A percentile compares a stretch with the other conserved stretches of the same genome.
phyloP scores from a whole-genome alignment of 208 protist species.

The Leishmania amazonensis region DNA sequence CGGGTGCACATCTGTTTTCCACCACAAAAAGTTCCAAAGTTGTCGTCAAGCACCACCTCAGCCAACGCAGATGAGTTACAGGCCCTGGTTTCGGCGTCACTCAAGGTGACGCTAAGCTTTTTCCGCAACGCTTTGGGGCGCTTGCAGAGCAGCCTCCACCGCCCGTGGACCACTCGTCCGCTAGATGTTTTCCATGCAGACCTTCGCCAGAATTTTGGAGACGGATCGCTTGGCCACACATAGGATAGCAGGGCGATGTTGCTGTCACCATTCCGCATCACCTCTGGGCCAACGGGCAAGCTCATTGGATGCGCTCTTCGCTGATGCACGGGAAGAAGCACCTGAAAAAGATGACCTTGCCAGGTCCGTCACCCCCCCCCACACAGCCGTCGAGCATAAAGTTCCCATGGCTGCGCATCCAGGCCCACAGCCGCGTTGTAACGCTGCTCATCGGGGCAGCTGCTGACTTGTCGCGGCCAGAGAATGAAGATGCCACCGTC shows the following conservation, averaged over 20 bases:
- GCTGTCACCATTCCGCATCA: slow-evolving; percentile 2
- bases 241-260: background rate
- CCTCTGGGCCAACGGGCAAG: background rate
- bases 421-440: slow-evolving; percentile 10
- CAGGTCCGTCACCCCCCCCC: slow-evolving; percentile 17
- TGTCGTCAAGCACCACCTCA: background rate
- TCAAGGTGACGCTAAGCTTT: background rate
- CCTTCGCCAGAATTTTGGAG: background rate
- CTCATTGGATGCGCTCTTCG: slow-evolving; percentile 4
- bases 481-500: slow-evolving; percentile 11
- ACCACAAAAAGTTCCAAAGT: background rate
- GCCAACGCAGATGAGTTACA: background rate
- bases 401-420: background rate
- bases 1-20: background rate
- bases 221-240: background rate
- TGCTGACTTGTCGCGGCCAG: slow-evolving; percentile 17
- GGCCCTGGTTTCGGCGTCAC: background rate
- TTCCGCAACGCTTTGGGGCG: background rate
- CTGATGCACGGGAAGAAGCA: background rate
- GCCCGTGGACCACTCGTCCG: background rate
- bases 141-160: background rate
- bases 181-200: slow-evolving; percentile 6
- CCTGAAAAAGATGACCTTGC: slow-evolving; percentile 28
- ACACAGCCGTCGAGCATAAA: slow-evolving; percentile 11
- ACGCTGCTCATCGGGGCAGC: slow-evolving; percentile 11